Evolutionary conservation across 805 yeast species (phyloP).

Genomic region (Sugiyamaella valdiviana): DNA sequence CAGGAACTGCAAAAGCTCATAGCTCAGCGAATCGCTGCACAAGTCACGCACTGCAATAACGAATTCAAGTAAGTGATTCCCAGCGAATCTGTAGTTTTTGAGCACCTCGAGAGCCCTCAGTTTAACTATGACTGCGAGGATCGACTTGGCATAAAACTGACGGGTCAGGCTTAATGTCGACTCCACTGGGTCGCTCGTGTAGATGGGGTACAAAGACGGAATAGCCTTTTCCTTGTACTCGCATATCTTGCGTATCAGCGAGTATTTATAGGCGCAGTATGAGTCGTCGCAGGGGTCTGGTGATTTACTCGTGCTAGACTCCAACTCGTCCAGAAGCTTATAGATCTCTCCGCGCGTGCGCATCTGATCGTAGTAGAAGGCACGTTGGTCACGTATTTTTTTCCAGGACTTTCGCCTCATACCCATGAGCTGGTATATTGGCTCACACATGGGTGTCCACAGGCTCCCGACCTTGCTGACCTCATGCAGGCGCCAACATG

Average conservation of each 20-base stretch:
- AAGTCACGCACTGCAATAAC: not conserved
- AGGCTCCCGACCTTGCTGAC: no score
- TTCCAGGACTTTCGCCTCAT: no score
- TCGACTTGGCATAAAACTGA: not conserved
- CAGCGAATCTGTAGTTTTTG: no score
- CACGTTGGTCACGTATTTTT: no score
- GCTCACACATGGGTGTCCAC: conserved; percentile 11
- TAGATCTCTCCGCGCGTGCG: no score
- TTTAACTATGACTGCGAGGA: not conserved
- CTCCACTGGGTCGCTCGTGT: not conserved
- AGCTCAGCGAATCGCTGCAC: not conserved
- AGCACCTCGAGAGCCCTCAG: not conserved
- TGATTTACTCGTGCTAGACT: not conserved
- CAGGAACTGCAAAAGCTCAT: not conserved
- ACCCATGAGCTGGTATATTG: no score
- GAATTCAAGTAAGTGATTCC: not conserved
- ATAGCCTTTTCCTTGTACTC: not conserved
- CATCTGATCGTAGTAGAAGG: no score
- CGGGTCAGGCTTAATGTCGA: not conserved
- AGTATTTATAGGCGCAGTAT: not conserved
- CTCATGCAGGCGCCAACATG: no score
- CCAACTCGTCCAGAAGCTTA: no score
- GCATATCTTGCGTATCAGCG: not conserved
- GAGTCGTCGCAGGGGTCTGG: not conserved
- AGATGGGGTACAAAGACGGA: not conserved